phyloP scores from a whole-genome alignment of 441 rosid species.

The Melastoma candidum region DNA sequence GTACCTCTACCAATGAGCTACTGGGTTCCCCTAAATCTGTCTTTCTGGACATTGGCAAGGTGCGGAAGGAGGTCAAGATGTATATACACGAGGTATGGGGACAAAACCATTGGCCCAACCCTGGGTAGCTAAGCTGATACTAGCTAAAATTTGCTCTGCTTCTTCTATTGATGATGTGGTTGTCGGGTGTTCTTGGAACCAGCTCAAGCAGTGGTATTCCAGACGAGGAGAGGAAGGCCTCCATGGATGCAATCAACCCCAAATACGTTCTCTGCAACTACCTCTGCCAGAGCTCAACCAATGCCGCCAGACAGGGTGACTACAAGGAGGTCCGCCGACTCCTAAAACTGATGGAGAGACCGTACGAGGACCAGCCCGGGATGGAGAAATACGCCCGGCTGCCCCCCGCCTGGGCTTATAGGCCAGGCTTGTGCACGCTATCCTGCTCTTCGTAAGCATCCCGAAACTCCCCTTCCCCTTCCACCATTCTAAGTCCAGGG shows the following conservation, averaged over 20 bases:
- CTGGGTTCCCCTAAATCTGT: constrained; percentile 76
- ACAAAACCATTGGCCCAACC: neutral
- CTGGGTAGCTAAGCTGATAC: neutral
- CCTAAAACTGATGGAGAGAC: constrained; percentile 68
- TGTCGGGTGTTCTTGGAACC: constrained; percentile 8
- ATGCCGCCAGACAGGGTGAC: constrained; percentile 85
- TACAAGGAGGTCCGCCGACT: constrained; percentile 64
- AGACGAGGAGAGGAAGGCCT: constrained; percentile 70
- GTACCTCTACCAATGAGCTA: constrained; percentile 25
- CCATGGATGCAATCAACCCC: constrained; percentile 84
- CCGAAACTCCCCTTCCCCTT: too few species aligned
- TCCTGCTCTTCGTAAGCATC: constrained; percentile 77
- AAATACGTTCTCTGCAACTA: constrained; percentile 81
- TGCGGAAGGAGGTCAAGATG: constrained; percentile 75
- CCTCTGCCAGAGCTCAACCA: constrained; percentile 86
- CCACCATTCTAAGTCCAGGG: too few species aligned
- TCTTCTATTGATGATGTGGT: neutral
- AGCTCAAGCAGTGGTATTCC: constrained; percentile 65
- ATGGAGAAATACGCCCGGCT: constrained; percentile 95
- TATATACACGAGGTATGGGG: constrained; percentile 76
- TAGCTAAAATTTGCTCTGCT: neutral
- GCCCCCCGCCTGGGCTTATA: constrained; percentile 99
- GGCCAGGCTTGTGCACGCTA: constrained; percentile 98
- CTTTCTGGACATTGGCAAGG: constrained; percentile 88
- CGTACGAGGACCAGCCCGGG: constrained; percentile 82